A percentile compares a stretch with the other conserved stretches of the same genome.
Conservation (phyloP, 768 basidiomycete species). For the Lentinus brumalis region DNA sequence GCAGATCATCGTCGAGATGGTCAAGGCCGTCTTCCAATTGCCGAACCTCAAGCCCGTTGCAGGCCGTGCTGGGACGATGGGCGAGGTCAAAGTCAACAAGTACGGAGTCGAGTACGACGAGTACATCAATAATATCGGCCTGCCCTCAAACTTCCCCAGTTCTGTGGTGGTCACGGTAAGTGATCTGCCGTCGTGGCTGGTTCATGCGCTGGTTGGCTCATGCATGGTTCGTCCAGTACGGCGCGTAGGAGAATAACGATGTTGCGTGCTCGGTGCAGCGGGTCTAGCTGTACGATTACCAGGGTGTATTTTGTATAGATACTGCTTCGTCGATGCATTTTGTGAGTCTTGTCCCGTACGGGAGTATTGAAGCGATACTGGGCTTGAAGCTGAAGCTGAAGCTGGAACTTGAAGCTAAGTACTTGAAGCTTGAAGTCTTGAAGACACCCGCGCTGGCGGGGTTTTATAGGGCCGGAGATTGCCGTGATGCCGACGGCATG, state of each 20-base stretch:
- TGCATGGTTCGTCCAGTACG: constrained; percentile 2
- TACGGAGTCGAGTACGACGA: constrained; percentile 32
- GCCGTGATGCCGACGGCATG: no score
- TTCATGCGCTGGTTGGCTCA: background rate
- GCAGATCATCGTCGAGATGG: constrained; percentile 39
- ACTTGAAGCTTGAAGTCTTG: no score
- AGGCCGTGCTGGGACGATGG: constrained; percentile 44
- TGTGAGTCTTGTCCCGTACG: no score
- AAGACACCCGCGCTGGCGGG: background rate
- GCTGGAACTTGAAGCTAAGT: no score
- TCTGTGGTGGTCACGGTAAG: constrained; percentile 23
- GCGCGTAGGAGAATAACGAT: background rate
- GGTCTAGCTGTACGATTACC: background rate
- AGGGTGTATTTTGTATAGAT: background rate
- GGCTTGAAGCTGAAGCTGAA: no score
- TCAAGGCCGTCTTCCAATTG: constrained; percentile 46
- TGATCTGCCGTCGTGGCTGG: background rate
- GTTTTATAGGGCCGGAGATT: no score
- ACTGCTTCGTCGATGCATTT: background rate
- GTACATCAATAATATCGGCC: constrained; percentile 28
- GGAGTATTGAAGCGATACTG: no score
- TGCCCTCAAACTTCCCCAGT: constrained; percentile 22
- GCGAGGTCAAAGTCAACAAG: constrained; percentile 36
- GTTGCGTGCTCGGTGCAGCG: background rate
- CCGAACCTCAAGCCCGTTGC: constrained; percentile 49